Evolutionary conservation across 2,329 filamentous ascomycete species (phyloP), one percentile per base, ranked within the genome.

Genomic region (Xylaria polymorpha): DNA sequence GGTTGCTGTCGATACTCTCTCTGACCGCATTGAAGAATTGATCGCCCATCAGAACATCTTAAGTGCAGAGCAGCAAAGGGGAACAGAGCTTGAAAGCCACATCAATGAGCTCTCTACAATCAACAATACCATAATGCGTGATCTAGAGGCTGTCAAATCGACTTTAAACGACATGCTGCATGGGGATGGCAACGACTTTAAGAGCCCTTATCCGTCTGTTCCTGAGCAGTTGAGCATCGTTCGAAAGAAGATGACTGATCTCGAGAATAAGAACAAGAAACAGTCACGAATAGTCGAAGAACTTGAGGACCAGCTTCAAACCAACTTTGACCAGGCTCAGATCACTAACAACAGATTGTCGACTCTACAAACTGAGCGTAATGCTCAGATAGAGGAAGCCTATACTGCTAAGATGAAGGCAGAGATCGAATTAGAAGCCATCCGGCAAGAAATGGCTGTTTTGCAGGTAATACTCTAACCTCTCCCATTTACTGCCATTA

Each of bases 241-340:
- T 72, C 90, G 90, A 80, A 88, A 89, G 78, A 90, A 89, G 77
- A 88, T 91, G 80, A 76, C 78, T 8, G 88, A 91, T 51, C 81
- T 92, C 25, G 87, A 91, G 75, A 84, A 80, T 50, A 86, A 86
- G 82, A 97, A 97, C 85, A 91, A 94, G 83, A 98, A 97, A 86
- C 97, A 96, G 80, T 92, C 93, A 50, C 90, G 94, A 25, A 85
- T 99, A 14, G 93, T 99, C 9, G 94, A 98, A 79, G 95, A 99
- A 81, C 90, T 99, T 5, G 96, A 99, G 81, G 95, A 98, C 76
- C 96, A 99, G 80, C 89, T 99, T 63, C 94, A 95, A 78, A 93
- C 88, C 79, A 98, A 96, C 82, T 99, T 94, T 81, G 96, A 99
- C 77, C 93, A 97, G 79, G 94, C 95, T 69, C 93, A 98, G 77